phyloP scores from a whole-genome alignment of 1,284 basidiomycete genomes.

The Microstroma glucosiphilum region DNA sequence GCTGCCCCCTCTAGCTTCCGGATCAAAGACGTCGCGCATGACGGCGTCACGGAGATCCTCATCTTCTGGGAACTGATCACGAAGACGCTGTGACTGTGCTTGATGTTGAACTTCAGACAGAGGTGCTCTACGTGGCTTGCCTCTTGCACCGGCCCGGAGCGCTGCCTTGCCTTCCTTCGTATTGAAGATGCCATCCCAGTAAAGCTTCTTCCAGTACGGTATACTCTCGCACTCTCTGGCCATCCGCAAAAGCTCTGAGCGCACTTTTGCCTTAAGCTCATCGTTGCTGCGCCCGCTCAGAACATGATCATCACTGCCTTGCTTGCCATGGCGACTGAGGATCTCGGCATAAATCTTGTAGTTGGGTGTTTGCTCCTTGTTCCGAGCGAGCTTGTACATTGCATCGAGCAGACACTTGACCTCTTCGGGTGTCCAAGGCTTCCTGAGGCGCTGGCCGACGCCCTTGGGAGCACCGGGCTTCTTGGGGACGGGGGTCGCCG shows the following conservation, averaged over 20 bases:
- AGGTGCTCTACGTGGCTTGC: too few relatives aligned
- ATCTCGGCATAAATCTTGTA: constrained; percentile 4
- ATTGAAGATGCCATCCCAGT: background rate
- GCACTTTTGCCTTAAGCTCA: background rate
- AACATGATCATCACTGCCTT: background rate
- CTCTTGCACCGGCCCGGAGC: too few relatives aligned
- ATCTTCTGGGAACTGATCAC: too few relatives aligned
- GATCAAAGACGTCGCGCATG: too few relatives aligned
- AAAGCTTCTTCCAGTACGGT: constrained; percentile 5
- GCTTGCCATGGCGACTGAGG: constrained; percentile 1
- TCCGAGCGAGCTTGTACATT: background rate
- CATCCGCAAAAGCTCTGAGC: background rate
- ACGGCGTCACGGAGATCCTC: too few relatives aligned
- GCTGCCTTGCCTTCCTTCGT: background rate
- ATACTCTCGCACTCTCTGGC: background rate
- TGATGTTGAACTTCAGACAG: too few relatives aligned
- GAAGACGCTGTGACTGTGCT: too few relatives aligned
- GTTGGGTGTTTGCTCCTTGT: background rate
- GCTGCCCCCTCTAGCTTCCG: too few relatives aligned
- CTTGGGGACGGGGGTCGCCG: background rate
- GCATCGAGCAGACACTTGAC: background rate
- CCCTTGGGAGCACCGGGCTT: too few relatives aligned
- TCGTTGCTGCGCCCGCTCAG: background rate
- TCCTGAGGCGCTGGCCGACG: background rate
- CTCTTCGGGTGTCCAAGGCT: constrained; percentile 1